A percentile compares a stretch with the other conserved stretches of the same genome.
Conservation (phyloP, 805 yeast species). For the Wickerhamomyces hampshirensis region DNA sequence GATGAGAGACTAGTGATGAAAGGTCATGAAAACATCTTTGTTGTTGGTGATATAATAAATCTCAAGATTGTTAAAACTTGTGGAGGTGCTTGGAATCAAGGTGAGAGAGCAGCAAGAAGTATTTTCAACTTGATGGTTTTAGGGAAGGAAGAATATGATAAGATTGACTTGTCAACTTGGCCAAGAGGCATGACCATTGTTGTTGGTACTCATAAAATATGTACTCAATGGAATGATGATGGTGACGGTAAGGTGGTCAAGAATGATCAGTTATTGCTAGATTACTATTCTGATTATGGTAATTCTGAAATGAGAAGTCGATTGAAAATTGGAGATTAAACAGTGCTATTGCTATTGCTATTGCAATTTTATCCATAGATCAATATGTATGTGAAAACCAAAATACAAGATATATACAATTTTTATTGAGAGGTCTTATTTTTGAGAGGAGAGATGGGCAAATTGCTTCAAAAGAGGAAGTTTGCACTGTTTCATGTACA, state of each 20-base stretch:
- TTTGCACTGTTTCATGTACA: too few species aligned
- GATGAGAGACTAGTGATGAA: conserved; percentile 24
- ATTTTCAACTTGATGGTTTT: conserved; percentile 14
- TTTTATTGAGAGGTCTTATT: too few species aligned
- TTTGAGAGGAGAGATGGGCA: too few species aligned
- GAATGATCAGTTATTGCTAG: conserved; percentile 24
- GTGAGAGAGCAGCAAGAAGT: conserved; percentile 17
- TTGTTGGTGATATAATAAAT: conserved; percentile 33
- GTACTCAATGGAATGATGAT: conserved; percentile 20
- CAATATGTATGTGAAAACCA: too few species aligned
- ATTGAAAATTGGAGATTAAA: conserved; percentile 10
- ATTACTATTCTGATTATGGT: conserved; percentile 29
- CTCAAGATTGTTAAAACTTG: conserved; percentile 36
- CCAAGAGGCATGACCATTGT: conserved; percentile 25
- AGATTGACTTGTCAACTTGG: conserved; percentile 14
- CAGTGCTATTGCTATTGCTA: too few species aligned
- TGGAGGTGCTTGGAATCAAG: conserved; percentile 32
- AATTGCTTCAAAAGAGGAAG: too few species aligned
- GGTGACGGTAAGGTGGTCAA: conserved; percentile 26
- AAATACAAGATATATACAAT: too few species aligned
- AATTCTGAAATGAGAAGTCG: conserved; percentile 9
- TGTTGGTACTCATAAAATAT: conserved; percentile 19
- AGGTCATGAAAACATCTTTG: conserved; percentile 28
- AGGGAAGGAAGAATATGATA: conserved; percentile 10
- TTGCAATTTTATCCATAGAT: too few species aligned